These are phyloP conservation scores for Diutina pseudorugosa DNA, from an alignment of 1,139 yeast genomes.

Conservation along the genomic window DNA sequence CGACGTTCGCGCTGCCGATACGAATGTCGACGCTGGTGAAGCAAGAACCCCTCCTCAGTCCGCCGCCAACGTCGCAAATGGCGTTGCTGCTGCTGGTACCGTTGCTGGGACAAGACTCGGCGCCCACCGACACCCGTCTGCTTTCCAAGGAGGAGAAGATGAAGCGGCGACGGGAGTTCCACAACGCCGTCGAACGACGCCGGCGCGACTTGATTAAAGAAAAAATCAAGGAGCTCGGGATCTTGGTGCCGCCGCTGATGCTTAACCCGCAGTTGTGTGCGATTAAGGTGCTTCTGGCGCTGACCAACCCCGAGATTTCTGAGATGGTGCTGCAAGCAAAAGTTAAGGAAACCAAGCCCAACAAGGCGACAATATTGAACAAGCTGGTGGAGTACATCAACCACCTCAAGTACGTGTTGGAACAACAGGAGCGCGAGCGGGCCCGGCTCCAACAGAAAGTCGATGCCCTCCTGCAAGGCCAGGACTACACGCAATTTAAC, in stretches of 20 bases:
- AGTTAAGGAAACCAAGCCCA: conserved; percentile 58
- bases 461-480: neutral
- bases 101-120: neutral
- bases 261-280: conserved; percentile 38
- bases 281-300: conserved; percentile 33
- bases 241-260: conserved; percentile 59
- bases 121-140: conserved; percentile 18
- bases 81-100: conserved; percentile 12
- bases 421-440: conserved; percentile 17
- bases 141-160: conserved; percentile 59
- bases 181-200: conserved; percentile 72
- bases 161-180: conserved; percentile 61
- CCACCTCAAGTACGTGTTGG: conserved; percentile 36
- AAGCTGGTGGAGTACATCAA: conserved; percentile 58
- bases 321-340: conserved; percentile 28
- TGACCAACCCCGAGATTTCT: conserved; percentile 22
- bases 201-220: conserved; percentile 69
- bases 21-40: conserved; percentile 1
- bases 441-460: neutral
- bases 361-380: conserved; percentile 55
- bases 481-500: neutral
- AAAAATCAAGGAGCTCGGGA: conserved; percentile 60
- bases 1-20: conserved; percentile 4
- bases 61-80: neutral
- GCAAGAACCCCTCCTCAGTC: neutral